phyloP scores from a whole-genome alignment of 495 filamentous ascomycete species.

The Paragyromitra xinjiangensis region DNA sequence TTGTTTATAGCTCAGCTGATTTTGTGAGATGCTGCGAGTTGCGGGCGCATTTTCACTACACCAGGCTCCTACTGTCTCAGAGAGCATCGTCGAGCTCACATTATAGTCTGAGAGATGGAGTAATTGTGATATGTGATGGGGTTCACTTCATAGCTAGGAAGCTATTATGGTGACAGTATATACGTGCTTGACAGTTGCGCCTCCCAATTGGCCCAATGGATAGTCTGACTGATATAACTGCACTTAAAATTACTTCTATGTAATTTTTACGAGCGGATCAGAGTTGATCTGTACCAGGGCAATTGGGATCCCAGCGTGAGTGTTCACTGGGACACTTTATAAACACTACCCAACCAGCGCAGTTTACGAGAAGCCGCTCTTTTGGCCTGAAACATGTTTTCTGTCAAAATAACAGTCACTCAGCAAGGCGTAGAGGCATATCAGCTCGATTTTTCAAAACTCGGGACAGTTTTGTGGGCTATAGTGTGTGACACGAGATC shows the following conservation, averaged over 20 bases:
- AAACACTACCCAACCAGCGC: no score
- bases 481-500: background rate
- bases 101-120: background rate
- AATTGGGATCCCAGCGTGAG: background rate
- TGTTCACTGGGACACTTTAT: background rate
- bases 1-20: background rate
- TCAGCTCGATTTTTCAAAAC: background rate
- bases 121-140: background rate
- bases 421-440: background rate
- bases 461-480: background rate
- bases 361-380: no score
- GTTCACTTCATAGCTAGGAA: no score
- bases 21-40: background rate
- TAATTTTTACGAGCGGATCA: background rate
- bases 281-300: background rate
- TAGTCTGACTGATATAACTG: background rate
- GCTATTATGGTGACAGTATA: no score
- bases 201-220: background rate
- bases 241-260: background rate
- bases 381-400: background rate
- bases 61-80: background rate
- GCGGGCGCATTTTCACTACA: background rate
- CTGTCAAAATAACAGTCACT: background rate
- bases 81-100: background rate
- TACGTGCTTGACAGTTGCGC: background rate